phyloP scores from a whole-genome alignment of 208 protist species.

The Trypanosoma brucei region DNA sequence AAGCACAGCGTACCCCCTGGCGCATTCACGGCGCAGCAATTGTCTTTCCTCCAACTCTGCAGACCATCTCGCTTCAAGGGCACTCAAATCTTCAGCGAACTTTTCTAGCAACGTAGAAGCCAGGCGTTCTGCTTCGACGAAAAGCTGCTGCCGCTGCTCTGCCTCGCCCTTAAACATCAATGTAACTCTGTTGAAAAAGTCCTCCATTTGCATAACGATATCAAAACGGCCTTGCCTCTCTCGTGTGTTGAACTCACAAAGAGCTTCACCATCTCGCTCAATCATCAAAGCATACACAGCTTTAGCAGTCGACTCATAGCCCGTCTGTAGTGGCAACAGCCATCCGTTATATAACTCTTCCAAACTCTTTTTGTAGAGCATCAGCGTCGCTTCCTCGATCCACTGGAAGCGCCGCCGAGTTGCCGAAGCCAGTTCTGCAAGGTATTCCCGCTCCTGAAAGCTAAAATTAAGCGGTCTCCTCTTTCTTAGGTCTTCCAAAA shows the following conservation, averaged over 20 bases:
- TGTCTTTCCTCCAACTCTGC: conserved; percentile 7
- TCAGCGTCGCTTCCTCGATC: conserved; percentile 38
- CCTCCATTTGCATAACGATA: conserved; percentile 30
- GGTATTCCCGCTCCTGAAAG: conserved; percentile 17
- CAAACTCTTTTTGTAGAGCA: conserved; percentile 33
- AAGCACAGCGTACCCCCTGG: background rate
- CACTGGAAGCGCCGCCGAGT: conserved; percentile 36
- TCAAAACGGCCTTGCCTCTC: conserved; percentile 44
- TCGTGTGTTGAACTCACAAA: conserved; percentile 36
- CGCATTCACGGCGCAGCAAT: conserved; percentile 2
- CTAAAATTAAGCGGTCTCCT: conserved; percentile 20
- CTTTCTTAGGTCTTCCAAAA: conserved; percentile 14
- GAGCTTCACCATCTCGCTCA: conserved; percentile 27
- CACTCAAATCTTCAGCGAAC: conserved; percentile 8
- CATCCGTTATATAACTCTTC: conserved; percentile 41
- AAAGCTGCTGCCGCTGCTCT: conserved; percentile 11
- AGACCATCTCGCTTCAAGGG: conserved; percentile 2
- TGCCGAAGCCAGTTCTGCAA: conserved; percentile 12
- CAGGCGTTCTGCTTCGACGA: conserved; percentile 14
- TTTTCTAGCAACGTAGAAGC: conserved; percentile 4
- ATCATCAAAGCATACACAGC: conserved; percentile 38
- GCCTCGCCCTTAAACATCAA: conserved; percentile 16
- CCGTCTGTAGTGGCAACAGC: conserved; percentile 32
- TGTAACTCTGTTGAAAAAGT: conserved; percentile 28
- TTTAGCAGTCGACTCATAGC: conserved; percentile 25